Conservation (phyloP, 2,329 filamentous ascomycete genomes). For the Cladosporium cucumerinum region DNA sequence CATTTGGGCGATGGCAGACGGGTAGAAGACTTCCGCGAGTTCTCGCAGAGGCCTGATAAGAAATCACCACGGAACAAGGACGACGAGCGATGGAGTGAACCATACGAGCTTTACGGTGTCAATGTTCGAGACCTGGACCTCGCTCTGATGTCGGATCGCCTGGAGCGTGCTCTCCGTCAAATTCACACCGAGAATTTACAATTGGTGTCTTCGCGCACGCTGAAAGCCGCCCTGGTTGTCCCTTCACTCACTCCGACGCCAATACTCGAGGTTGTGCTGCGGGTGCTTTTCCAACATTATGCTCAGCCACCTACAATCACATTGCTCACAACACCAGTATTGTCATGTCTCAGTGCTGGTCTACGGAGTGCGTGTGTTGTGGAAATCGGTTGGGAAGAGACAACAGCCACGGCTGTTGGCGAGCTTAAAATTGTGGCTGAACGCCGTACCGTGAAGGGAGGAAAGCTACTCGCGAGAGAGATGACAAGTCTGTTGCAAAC, state of each 20-base stretch:
- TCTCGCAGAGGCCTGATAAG: constrained; percentile 38
- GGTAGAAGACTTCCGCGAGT: constrained; percentile 69
- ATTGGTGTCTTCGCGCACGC: constrained; percentile 51
- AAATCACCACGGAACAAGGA: constrained; percentile 30
- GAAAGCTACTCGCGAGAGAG: constrained; percentile 66
- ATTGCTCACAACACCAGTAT: constrained; percentile 72
- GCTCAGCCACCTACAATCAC: constrained; percentile 78
- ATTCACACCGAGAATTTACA: constrained; percentile 73
- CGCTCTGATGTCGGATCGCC: constrained; percentile 77
- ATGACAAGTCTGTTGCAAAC: constrained; percentile 63
- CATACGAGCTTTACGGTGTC: constrained; percentile 72
- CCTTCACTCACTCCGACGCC: constrained; percentile 76
- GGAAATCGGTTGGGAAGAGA: constrained; percentile 91
- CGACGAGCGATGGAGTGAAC: constrained; percentile 53
- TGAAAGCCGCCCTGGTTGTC: constrained; percentile 70
- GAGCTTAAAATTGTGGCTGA: constrained; percentile 81
- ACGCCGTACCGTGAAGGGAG: constrained; percentile 69
- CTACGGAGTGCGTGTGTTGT: constrained; percentile 81
- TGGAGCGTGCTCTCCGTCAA: constrained; percentile 78
- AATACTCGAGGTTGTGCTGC: constrained; percentile 69
- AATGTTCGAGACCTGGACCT: constrained; percentile 72
- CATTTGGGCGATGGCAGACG: constrained; percentile 34
- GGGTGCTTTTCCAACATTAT: constrained; percentile 75
- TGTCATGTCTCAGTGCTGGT: constrained; percentile 73
- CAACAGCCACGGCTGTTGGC: constrained; percentile 78